These are phyloP conservation scores for Blastobotrys malaysiensis DNA, from an alignment of 1,139 yeast genomes.

Conservation along the genomic window DNA sequence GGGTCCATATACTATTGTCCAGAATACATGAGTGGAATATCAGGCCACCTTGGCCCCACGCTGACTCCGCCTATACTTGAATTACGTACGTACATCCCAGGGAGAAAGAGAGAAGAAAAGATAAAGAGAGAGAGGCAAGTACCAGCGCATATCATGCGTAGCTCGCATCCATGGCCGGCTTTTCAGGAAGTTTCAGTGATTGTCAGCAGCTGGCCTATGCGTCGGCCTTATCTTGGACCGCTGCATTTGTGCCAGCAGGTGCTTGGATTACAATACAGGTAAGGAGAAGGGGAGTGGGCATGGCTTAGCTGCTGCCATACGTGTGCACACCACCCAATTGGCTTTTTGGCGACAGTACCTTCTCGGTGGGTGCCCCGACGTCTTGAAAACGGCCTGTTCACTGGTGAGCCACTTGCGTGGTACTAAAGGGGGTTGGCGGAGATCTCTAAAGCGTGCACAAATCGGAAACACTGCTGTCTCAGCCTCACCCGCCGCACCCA, in stretches of 20 bases:
- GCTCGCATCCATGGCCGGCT: background rate
- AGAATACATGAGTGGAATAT: background rate
- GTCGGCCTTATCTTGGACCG: background rate
- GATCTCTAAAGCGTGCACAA: background rate
- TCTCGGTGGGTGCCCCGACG: background rate
- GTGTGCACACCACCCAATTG: background rate
- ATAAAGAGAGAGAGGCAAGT: too few relatives aligned
- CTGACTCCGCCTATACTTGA: too few relatives aligned
- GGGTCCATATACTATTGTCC: background rate
- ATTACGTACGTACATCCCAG: too few relatives aligned
- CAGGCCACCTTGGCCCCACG: background rate
- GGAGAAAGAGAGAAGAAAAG: too few relatives aligned
- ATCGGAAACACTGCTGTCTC: background rate
- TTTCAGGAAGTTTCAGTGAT: background rate
- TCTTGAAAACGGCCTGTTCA: background rate
- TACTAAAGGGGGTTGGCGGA: background rate
- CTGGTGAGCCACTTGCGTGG: background rate
- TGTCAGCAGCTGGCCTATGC: constrained; percentile 1
- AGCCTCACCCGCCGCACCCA: background rate
- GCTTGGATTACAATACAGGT: background rate
- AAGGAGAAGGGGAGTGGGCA: background rate
- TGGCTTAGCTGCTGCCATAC: background rate
- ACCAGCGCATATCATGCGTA: background rate
- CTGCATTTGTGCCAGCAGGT: background rate
- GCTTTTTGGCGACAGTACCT: background rate